These are phyloP conservation scores for Closterium sp. DNA, from an alignment of 139 green algal genomes.

Conservation along the genomic window DNA sequence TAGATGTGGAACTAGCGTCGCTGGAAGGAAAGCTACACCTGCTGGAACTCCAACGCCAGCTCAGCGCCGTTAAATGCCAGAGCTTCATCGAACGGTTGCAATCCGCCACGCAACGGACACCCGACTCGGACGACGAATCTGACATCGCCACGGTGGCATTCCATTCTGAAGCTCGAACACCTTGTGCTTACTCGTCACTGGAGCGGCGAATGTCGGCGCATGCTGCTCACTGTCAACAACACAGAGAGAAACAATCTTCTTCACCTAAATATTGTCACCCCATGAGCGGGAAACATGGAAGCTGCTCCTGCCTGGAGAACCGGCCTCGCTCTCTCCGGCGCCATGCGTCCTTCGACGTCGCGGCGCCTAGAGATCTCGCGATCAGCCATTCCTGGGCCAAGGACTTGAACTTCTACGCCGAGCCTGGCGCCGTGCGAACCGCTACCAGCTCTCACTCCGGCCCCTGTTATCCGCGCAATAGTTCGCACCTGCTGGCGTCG, in stretches of 20 bases:
- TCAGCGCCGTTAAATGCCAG: not conserved
- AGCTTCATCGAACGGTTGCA: not conserved
- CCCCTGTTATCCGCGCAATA: not conserved
- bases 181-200: not conserved
- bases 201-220: too few species aligned
- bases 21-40: not conserved
- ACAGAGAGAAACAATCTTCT: too few species aligned
- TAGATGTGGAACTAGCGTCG: not conserved
- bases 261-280: too few species aligned
- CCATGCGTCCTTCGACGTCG: not conserved
- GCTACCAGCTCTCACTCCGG: too few species aligned
- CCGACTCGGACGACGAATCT: not conserved
- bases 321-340: not conserved
- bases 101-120: not conserved
- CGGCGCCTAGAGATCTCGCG: too few species aligned
- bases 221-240: too few species aligned
- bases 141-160: not conserved
- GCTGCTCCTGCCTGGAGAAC: not conserved
- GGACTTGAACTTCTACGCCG: not conserved
- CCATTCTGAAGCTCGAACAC: too few species aligned
- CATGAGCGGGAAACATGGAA: not conserved
- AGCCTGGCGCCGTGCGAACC: not conserved
- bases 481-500: not conserved
- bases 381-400: not conserved
- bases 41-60: not conserved